Conservation (phyloP, 106 monocot species). For the Cymbidium sinense region DNA sequence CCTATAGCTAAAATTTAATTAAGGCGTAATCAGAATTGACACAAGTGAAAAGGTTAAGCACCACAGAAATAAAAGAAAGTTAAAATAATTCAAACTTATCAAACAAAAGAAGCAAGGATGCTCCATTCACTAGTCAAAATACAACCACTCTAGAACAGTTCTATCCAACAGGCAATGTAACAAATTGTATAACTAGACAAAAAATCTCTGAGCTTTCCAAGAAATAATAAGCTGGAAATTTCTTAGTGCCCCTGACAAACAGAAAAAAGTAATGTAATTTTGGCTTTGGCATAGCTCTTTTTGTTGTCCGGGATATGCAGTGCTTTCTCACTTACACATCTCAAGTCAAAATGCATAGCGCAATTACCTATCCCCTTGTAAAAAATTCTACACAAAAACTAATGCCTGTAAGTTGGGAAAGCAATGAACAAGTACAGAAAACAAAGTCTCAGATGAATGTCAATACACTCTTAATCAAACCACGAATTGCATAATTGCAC, state of each 20-base stretch:
- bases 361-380: background rate
- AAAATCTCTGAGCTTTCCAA: too few species aligned
- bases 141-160: too few species aligned
- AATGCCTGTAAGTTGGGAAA: background rate
- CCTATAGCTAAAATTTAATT: too few species aligned
- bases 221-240: background rate
- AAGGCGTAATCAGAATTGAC: too few species aligned
- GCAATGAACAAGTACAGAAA: background rate
- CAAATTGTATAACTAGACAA: too few species aligned
- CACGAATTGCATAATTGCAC: background rate
- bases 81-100: too few species aligned
- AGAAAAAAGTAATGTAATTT: background rate
- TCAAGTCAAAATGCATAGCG: background rate
- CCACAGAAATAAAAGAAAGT: too few species aligned
- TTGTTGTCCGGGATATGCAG: background rate
- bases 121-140: too few species aligned
- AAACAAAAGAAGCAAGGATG: too few species aligned
- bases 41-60: too few species aligned
- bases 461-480: background rate
- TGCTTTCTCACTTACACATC: background rate
- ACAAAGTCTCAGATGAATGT: background rate
- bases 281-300: background rate
- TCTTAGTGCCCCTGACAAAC: too few species aligned
- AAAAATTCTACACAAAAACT: background rate
- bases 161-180: too few species aligned